Evolutionary conservation across 805 yeast genomes (phyloP), one percentile per base, ranked within the genome.

Genomic region (Pichia pseudocactophila): DNA sequence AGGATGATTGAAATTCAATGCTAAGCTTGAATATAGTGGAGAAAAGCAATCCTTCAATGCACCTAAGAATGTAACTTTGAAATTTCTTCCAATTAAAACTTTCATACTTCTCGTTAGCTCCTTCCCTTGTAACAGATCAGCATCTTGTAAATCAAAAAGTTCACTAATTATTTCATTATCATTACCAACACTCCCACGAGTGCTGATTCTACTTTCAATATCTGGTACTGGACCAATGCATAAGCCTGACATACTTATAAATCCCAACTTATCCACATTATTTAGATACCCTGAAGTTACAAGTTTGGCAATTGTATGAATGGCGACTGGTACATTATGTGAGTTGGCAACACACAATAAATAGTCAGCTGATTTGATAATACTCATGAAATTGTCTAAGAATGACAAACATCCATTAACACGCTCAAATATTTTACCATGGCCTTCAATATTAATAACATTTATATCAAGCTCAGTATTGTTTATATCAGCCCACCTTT

Each of bases 221-320:
- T 96, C 96, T 42, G 78, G 79, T 53, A 85, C 81, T 3, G 97
- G 97, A 0, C 98, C 98, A 56, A 86, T 74, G 52, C 84, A 84
- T 13, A 86, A 73, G 1, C 97, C 97, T 0, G 96, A 95, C 90
- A 92, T 84, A 11, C 86, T 87, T 34, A 92, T 65, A 34, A 90
- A 62, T 0, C 95, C 89, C n/a, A 88, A 68, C 35, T 78, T 62
- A 17, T 48, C 50, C 12, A 48, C 82, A 6, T 70, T 68, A 40
- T 73, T 78, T 7, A 90, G 71, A 36, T 85, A 67, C 42, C 74
- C 73, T 0, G 92, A 82, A 1, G 55, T 52, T 4, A 54, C 44
- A 37, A 61, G 33, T n/a, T 54, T 50, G 2, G 63, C 53, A 26
- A 88, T 63, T 10, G 90, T 58, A 40, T 87, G 82, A 2, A 86